Conservation (phyloP, 148 eudicot species). For the Rheum nobile region DNA sequence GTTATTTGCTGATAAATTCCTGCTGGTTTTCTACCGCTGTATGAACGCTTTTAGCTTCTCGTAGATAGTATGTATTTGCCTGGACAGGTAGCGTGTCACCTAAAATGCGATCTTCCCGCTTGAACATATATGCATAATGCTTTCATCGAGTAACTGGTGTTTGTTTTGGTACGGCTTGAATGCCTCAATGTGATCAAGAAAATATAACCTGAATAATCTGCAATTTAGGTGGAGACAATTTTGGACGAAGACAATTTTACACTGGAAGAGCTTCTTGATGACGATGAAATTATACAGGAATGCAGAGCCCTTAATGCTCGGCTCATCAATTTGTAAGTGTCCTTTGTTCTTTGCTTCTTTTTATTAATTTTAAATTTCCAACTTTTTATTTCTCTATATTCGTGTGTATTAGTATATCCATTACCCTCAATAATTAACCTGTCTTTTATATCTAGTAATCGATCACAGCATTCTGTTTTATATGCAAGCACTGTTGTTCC, state of each 20-base stretch:
- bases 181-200: neutral
- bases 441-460: neutral
- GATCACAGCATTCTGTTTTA: neutral
- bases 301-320: slow-evolving; percentile 91
- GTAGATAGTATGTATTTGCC: neutral
- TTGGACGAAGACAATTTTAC: slow-evolving; percentile 74
- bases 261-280: slow-evolving; percentile 85
- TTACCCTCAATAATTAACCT: no score
- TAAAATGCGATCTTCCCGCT: neutral
- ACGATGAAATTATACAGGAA: slow-evolving; percentile 93
- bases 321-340: slow-evolving; percentile 67
- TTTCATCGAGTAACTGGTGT: neutral
- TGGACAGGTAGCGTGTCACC: neutral
- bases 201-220: slow-evolving; percentile 8
- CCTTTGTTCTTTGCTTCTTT: neutral
- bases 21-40: neutral
- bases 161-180: neutral
- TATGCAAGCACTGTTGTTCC: neutral
- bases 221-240: slow-evolving; percentile 67
- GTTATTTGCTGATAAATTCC: neutral
- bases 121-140: neutral
- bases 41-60: neutral
- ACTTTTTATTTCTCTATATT: neutral
- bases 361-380: neutral
- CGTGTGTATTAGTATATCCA: neutral